Conservation (phyloP, 345 rosid genomes). For the Bruguiera parviflora region DNA sequence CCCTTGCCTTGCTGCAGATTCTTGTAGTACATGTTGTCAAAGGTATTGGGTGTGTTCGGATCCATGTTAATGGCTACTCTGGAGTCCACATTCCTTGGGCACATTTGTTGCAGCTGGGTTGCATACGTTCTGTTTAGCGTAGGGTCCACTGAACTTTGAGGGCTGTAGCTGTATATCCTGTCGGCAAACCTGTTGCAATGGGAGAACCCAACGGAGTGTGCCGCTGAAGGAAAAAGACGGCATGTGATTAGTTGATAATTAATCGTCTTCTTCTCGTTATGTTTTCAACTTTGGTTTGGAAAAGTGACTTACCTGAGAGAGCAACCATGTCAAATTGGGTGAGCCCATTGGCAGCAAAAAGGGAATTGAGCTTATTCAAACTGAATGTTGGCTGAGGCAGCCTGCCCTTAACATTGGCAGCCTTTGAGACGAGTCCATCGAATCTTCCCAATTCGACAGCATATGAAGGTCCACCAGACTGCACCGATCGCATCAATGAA, state of each 20-base stretch:
- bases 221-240: constrained; percentile 38
- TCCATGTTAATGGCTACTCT: constrained; percentile 78
- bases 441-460: constrained; percentile 71
- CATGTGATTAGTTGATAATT: not conserved
- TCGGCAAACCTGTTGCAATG: constrained; percentile 55
- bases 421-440: constrained; percentile 65
- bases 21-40: constrained; percentile 68
- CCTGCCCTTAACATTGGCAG: constrained; percentile 51
- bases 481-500: constrained; percentile 6
- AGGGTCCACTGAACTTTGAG: constrained; percentile 49
- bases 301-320: constrained; percentile 52
- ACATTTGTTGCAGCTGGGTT: constrained; percentile 49
- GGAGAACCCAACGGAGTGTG: constrained; percentile 81
- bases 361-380: constrained; percentile 47
- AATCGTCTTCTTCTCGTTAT: not conserved
- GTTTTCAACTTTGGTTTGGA: not conserved
- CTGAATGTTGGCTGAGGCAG: constrained; percentile 61
- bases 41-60: constrained; percentile 52
- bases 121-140: constrained; percentile 57
- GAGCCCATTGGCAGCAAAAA: constrained; percentile 57
- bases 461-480: constrained; percentile 69
- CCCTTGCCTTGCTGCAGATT: constrained; percentile 70
- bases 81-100: constrained; percentile 66
- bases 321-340: constrained; percentile 75
- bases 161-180: constrained; percentile 61